These are phyloP conservation scores for Cubamyces sp. DNA, from an alignment of 768 basidiomycete species.

Conservation along the genomic window DNA sequence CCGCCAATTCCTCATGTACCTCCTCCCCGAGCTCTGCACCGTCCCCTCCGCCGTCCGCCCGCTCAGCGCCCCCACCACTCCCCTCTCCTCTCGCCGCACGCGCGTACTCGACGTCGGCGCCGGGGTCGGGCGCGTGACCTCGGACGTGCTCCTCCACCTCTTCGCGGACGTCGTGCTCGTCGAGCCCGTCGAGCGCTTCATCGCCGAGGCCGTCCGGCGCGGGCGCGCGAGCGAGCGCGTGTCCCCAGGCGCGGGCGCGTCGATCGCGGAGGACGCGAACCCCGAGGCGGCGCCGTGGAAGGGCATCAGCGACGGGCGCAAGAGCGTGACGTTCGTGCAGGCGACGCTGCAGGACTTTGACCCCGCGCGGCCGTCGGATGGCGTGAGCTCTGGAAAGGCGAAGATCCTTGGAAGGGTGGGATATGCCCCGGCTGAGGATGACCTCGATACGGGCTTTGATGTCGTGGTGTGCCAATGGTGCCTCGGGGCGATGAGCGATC, in stretches of 20 bases:
- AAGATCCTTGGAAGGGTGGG: constrained; percentile 70
- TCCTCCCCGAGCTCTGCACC: constrained; percentile 78
- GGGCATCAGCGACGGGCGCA: constrained; percentile 63
- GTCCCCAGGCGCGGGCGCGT: constrained; percentile 34
- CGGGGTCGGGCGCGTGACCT: constrained; percentile 91
- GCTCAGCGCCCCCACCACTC: constrained; percentile 35
- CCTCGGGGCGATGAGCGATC: constrained; percentile 81
- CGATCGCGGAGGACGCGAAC: constrained; percentile 16
- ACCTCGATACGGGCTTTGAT: constrained; percentile 70
- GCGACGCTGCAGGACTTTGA: constrained; percentile 83
- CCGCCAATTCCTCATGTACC: constrained; percentile 80
- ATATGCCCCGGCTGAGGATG: constrained; percentile 44
- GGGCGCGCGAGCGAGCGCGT: constrained; percentile 40
- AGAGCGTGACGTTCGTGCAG: constrained; percentile 80
- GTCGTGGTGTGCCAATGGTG: constrained; percentile 99
- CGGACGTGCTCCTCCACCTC: constrained; percentile 86
- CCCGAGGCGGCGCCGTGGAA: constrained; percentile 53
- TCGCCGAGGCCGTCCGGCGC: constrained; percentile 65
- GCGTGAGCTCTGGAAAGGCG: constrained; percentile 30
- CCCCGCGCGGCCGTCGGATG: constrained; percentile 52
- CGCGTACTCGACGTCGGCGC: constrained; percentile 93
- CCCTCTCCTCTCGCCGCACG: constrained; percentile 44
- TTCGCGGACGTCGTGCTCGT: constrained; percentile 86
- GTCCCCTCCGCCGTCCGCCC: constrained; percentile 75
- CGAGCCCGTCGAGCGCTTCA: constrained; percentile 84